phyloP scores from a whole-genome alignment of 179 eudicot species.

The Amaranthus tricolor region DNA sequence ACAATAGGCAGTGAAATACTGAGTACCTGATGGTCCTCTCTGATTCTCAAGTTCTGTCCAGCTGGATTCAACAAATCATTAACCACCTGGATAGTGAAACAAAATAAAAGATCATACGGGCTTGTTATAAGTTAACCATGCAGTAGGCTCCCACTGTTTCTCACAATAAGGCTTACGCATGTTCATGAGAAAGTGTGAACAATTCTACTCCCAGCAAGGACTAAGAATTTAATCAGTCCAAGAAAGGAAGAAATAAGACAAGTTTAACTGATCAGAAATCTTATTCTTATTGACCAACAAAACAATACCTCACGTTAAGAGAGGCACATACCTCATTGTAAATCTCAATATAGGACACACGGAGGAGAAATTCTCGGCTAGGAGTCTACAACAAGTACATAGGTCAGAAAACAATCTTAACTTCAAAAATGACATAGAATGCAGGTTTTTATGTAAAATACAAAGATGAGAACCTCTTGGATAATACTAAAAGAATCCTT shows the following conservation, averaged over 20 bases:
- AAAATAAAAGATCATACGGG: constrained; percentile 6
- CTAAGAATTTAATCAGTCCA: neutral
- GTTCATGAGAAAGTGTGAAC: neutral
- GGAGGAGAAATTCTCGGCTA: constrained; percentile 93
- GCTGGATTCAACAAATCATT: constrained; percentile 98
- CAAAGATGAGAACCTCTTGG: constrained; percentile 68
- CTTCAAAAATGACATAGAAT: neutral
- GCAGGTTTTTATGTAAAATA: neutral
- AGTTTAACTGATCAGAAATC: neutral
- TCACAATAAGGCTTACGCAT: neutral
- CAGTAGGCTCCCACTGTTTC: neutral
- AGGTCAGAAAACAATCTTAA: constrained; percentile 23
- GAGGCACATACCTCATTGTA: constrained; percentile 75
- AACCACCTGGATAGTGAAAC: constrained; percentile 63
- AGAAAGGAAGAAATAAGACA: neutral
- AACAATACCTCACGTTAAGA: neutral
- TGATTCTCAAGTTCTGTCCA: constrained; percentile 89
- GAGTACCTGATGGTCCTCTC: constrained; percentile 92
- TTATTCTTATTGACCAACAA: neutral
- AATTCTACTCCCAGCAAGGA: neutral
- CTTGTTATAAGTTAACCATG: constrained; percentile 2
- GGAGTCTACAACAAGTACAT: constrained; percentile 66
- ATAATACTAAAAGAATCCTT: constrained; percentile 98
- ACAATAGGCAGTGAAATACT: constrained; percentile 4
- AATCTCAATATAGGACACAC: constrained; percentile 92